A percentile compares a stretch with the other conserved stretches of the same genome.
These are phyloP conservation scores for Seiridium unicorne DNA, from an alignment of 2,329 filamentous ascomycete species.

Conservation along the genomic window DNA sequence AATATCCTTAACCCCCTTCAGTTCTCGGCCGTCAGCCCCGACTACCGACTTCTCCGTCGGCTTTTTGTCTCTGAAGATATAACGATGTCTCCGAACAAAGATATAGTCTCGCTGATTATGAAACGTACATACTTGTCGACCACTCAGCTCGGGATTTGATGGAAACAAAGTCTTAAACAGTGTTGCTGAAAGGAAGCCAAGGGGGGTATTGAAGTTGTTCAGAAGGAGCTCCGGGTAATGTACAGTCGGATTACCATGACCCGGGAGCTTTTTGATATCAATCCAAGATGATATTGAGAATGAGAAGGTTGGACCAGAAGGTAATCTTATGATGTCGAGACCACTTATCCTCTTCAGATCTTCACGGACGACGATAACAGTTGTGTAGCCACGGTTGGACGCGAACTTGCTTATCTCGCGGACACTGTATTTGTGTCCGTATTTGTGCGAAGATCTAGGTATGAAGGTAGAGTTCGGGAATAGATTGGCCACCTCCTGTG, in stretches of 20 bases:
- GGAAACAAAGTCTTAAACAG: conserved; percentile 82
- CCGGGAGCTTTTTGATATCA: conserved; percentile 68
- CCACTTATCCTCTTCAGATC: conserved; percentile 83
- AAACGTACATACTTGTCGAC: conserved; percentile 85
- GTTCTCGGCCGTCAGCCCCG: conserved; percentile 75
- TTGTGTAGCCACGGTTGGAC: conserved; percentile 76
- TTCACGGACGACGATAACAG: conserved; percentile 82
- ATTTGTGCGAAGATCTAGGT: conserved; percentile 77
- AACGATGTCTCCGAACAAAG: conserved; percentile 62
- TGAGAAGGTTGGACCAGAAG: conserved; percentile 85
- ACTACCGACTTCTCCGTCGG: conserved; percentile 84
- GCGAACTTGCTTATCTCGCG: conserved; percentile 89
- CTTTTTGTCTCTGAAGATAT: conserved; percentile 88
- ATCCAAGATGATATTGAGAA: conserved; percentile 67
- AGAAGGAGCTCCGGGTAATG: conserved; percentile 89
- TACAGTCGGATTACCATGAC: conserved; percentile 83
- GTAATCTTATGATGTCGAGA: conserved; percentile 80
- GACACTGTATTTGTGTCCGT: conserved; percentile 87
- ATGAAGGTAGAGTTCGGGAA: conserved; percentile 90
- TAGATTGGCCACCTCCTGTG: conserved; percentile 71
- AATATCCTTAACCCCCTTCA: conserved; percentile 83
- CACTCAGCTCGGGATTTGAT: conserved; percentile 76
- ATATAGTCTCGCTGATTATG: conserved; percentile 67
- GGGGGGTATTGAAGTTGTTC: conserved; percentile 92
- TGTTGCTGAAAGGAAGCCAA: conserved; percentile 84